Percentiles rank a stretch among this genome's conserved stretches.
Evolutionary conservation across 1,139 yeast species (phyloP).

Genomic region (Hansenula anomala): DNA sequence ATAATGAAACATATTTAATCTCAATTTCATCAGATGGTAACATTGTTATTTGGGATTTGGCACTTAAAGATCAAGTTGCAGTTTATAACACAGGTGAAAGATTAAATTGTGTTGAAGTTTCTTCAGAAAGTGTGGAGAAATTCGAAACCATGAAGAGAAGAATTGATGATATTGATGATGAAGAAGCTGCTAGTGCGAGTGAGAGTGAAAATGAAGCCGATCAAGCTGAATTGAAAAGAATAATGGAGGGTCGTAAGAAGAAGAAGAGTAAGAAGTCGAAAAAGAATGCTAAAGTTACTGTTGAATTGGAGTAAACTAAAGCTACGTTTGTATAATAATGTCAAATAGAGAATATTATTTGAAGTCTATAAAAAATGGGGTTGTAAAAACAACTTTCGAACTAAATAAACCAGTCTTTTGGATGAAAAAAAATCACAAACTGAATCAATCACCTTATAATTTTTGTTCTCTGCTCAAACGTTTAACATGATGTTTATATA

Average conservation of each 20-base stretch:
- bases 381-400: too few species aligned
- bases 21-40: constrained; percentile 93
- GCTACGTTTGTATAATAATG: not conserved
- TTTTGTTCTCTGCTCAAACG: constrained; percentile 44
- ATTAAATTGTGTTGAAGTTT: constrained; percentile 76
- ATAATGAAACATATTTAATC: constrained; percentile 48
- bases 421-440: not conserved
- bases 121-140: constrained; percentile 77
- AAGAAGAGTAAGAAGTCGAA: constrained; percentile 37
- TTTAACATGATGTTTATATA: constrained; percentile 79
- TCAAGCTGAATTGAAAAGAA: constrained; percentile 31
- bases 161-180: constrained; percentile 34
- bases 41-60: constrained; percentile 84
- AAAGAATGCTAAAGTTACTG: constrained; percentile 46
- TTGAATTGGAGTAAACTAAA: constrained; percentile 45
- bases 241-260: constrained; percentile 34
- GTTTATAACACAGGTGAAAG: constrained; percentile 93
- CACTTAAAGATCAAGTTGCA: constrained; percentile 71
- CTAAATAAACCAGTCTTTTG: too few species aligned
- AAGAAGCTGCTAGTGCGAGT: constrained; percentile 44
- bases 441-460: constrained; percentile 17
- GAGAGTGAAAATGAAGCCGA: constrained; percentile 51
- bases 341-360: too few species aligned
- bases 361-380: too few species aligned
- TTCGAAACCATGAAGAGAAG: constrained; percentile 68